These are phyloP conservation scores for Blastocystis sp. DNA, from an alignment of 352 stramenopile species.

Conservation along the genomic window DNA sequence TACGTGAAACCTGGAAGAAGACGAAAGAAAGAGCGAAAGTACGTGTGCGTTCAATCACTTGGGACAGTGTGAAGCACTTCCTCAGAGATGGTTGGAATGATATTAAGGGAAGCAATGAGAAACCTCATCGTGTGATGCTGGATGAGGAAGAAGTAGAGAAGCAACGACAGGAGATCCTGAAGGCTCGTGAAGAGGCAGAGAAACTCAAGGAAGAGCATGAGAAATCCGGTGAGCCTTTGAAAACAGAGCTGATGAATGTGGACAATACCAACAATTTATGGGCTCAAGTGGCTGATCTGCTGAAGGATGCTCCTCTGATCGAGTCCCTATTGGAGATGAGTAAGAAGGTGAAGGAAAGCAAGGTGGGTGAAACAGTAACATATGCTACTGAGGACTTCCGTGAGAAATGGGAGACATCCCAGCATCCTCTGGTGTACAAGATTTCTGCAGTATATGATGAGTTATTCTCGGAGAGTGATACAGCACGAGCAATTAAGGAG, in stretches of 20 bases:
- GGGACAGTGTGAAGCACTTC: constrained; percentile 57
- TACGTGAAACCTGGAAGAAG: constrained; percentile 21
- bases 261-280: constrained; percentile 52
- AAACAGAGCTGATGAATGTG: constrained; percentile 60
- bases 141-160: constrained; percentile 50
- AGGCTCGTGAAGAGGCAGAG: constrained; percentile 37
- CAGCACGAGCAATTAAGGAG: constrained; percentile 26
- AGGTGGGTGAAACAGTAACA: constrained; percentile 42
- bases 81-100: constrained; percentile 59
- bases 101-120: constrained; percentile 23
- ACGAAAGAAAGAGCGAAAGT: constrained; percentile 44
- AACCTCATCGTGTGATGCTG: constrained; percentile 41
- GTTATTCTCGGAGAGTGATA: constrained; percentile 60
- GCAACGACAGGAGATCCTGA: constrained; percentile 34
- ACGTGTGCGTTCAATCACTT: background rate
- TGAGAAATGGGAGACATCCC: constrained; percentile 61
- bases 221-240: constrained; percentile 39
- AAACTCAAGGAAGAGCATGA: constrained; percentile 43
- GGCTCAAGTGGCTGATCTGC: constrained; percentile 44
- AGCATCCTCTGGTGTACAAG: constrained; percentile 61
- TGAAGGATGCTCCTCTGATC: constrained; percentile 60
- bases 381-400: constrained; percentile 55
- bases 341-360: constrained; percentile 59
- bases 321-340: constrained; percentile 49
- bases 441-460: constrained; percentile 56